Conservation (phyloP, 164 flowering plant species). For the Aristolochia californica region DNA sequence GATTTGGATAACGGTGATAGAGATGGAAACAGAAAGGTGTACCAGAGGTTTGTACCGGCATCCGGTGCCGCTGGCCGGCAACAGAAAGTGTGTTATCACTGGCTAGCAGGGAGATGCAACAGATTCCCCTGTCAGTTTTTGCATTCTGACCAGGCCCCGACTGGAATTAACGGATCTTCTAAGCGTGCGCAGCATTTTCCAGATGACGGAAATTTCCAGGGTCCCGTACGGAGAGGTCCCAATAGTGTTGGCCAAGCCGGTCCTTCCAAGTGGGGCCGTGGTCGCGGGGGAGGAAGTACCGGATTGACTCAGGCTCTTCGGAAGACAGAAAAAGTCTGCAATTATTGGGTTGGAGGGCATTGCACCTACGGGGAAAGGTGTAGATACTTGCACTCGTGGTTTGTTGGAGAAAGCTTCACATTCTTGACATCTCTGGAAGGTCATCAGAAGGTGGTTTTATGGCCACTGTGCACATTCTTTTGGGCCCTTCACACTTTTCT, state of each 20-base stretch:
- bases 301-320: slow-evolving; percentile 7
- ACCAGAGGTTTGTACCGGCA: slow-evolving; percentile 15
- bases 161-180: slow-evolving; percentile 15
- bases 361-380: slow-evolving; percentile 69
- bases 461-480: background rate
- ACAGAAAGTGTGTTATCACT: slow-evolving; percentile 58
- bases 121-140: slow-evolving; percentile 43
- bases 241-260: background rate
- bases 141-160: slow-evolving; percentile 42
- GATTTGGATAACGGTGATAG: slow-evolving; percentile 14
- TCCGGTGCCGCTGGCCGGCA: slow-evolving; percentile 7
- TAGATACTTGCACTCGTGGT: slow-evolving; percentile 66
- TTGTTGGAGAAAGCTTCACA: slow-evolving; percentile 46
- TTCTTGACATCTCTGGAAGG: slow-evolving; percentile 73
- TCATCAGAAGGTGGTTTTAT: slow-evolving; percentile 54
- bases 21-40: slow-evolving; percentile 15
- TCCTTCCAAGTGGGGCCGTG: slow-evolving; percentile 41
- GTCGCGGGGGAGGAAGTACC: slow-evolving; percentile 14
- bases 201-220: slow-evolving; percentile 22
- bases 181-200: slow-evolving; percentile 24
- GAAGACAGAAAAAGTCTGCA: slow-evolving; percentile 52
- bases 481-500: background rate
- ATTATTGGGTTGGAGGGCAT: slow-evolving; percentile 57
- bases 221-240: slow-evolving; percentile 5
- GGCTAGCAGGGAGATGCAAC: slow-evolving; percentile 62